phyloP scores from a whole-genome alignment of 139 green algal species.

The Picochlorum sp. region DNA sequence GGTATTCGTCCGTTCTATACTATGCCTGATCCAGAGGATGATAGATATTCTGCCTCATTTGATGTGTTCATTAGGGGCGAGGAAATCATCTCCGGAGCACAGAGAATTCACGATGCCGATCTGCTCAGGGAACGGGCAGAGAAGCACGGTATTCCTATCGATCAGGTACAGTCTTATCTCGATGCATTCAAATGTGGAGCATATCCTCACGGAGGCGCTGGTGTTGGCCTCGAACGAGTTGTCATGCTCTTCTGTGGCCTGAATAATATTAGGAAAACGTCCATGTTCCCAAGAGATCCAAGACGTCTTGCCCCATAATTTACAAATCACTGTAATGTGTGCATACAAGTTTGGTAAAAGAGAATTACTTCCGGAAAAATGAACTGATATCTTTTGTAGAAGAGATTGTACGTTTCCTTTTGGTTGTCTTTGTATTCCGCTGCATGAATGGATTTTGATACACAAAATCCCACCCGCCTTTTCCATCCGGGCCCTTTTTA shows the following conservation, averaged over 20 bases:
- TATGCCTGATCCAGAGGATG: constrained; percentile 86
- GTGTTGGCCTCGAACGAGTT: constrained; percentile 95
- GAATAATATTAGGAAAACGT: constrained; percentile 97
- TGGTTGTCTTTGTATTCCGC: background rate
- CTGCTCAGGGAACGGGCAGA: constrained; percentile 70
- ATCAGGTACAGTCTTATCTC: constrained; percentile 86
- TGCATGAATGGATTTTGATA: background rate
- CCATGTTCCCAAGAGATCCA: constrained; percentile 94
- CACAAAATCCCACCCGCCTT: constrained; percentile 8
- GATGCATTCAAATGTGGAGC: constrained; percentile 91
- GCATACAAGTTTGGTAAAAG: too few relatives aligned
- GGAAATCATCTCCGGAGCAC: constrained; percentile 94
- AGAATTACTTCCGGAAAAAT: too few relatives aligned
- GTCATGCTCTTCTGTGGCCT: constrained; percentile 95
- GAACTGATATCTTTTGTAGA: background rate
- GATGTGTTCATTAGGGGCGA: constrained; percentile 99
- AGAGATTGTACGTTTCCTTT: background rate
- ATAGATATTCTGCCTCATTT: constrained; percentile 87
- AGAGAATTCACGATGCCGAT: constrained; percentile 83
- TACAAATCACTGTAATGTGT: background rate
- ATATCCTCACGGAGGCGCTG: constrained; percentile 80
- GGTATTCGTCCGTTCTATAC: constrained; percentile 94
- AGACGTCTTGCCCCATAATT: constrained; percentile 80
- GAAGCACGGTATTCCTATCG: constrained; percentile 60
- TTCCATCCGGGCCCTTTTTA: constrained; percentile 25